Percentiles rank a stretch among this genome's conserved stretches.
Evolutionary conservation across 805 yeast species (phyloP).

Genomic region (Barnettozyma populi): DNA sequence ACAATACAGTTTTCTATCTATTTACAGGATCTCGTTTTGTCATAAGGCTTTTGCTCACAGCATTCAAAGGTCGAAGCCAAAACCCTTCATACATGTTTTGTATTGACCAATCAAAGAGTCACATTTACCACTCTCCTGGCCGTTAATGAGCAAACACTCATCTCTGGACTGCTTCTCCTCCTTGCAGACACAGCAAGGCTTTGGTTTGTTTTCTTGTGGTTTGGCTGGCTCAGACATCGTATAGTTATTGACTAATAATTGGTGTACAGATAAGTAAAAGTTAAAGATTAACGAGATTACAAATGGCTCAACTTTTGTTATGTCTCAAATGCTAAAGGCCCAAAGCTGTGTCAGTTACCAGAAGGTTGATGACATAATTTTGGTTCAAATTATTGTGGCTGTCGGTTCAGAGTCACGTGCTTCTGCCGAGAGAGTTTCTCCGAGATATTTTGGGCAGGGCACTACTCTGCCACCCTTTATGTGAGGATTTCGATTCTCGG

Average conservation of each 20-base stretch:
- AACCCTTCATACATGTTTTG: constrained; percentile 88
- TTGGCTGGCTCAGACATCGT: constrained; percentile 15
- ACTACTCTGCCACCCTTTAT: no score
- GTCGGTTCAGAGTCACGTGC: no score
- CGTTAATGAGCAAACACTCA: constrained; percentile 77
- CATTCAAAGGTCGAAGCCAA: constrained; percentile 58
- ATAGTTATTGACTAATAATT: no score
- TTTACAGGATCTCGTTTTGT: not conserved
- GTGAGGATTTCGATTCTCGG: no score
- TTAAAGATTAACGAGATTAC: not conserved
- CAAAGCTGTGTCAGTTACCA: no score
- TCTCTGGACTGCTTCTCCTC: constrained; percentile 79
- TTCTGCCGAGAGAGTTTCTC: not conserved
- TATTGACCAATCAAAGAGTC: constrained; percentile 63
- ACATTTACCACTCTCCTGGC: constrained; percentile 82
- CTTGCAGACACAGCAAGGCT: constrained; percentile 95
- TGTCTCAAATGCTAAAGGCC: not conserved
- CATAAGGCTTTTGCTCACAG: not conserved
- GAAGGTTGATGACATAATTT: no score
- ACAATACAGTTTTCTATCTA: not conserved
- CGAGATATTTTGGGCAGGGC: no score
- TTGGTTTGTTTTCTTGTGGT: constrained; percentile 48
- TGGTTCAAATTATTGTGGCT: no score
- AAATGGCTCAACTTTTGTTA: not conserved
- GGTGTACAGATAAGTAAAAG: no score